Conservation (phyloP, 176 grass and related monocot genomes). For the Aegilops umbellulata region DNA sequence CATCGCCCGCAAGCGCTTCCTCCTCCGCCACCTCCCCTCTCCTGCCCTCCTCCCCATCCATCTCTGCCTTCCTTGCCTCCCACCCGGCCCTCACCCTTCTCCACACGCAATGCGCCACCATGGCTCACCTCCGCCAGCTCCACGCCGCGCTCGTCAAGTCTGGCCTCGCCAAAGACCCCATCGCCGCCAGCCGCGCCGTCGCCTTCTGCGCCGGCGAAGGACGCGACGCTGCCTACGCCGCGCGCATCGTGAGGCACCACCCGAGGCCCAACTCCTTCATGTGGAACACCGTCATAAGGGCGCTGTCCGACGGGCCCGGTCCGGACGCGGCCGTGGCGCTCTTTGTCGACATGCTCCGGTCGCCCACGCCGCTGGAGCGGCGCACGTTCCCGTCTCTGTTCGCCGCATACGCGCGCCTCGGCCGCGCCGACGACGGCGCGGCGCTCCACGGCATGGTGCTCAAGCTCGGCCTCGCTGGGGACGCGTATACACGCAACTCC, state of each 20-base stretch:
- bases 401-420: slow-evolving; percentile 43
- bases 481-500: slow-evolving; percentile 61
- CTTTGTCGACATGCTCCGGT: slow-evolving; percentile 58
- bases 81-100: slow-evolving; percentile 49
- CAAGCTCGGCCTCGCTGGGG: slow-evolving; percentile 57
- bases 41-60: slow-evolving; percentile 44
- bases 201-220: slow-evolving; percentile 47
- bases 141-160: slow-evolving; percentile 64
- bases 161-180: slow-evolving; percentile 55
- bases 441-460: slow-evolving; percentile 74
- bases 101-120: slow-evolving; percentile 62
- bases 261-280: slow-evolving; percentile 64
- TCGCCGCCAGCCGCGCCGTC: slow-evolving; percentile 63
- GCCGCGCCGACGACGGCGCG: slow-evolving; percentile 15
- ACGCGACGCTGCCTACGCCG: slow-evolving; percentile 41
- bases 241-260: slow-evolving; percentile 52
- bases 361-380: slow-evolving; percentile 31
- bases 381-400: slow-evolving; percentile 65
- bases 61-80: slow-evolving; percentile 53
- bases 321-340: slow-evolving; percentile 41
- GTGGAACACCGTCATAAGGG: slow-evolving; percentile 71
- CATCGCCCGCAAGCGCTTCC: not conserved
- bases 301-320: slow-evolving; percentile 43
- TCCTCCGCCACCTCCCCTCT: not conserved
- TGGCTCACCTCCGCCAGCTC: slow-evolving; percentile 68